Evolutionary conservation across 1,284 basidiomycete genomes (phyloP).

Genomic region (Agaricales sp.): DNA sequence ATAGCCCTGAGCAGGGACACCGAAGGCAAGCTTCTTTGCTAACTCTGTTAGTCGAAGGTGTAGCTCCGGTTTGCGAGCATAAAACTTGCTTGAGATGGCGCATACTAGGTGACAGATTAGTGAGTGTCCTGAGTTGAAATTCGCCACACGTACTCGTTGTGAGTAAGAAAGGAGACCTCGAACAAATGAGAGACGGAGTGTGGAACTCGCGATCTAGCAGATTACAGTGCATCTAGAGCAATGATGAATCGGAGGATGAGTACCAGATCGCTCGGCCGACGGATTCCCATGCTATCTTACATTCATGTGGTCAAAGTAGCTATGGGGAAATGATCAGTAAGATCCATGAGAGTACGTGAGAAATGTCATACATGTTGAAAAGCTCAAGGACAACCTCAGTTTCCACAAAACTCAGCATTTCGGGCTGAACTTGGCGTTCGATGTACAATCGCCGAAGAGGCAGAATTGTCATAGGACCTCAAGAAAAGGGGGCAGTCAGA

Average conservation of each 20-base stretch:
- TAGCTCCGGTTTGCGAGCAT: conserved; percentile 74
- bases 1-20: conserved; percentile 76
- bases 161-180: conserved; percentile 84
- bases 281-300: conserved; percentile 27
- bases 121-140: conserved; percentile 3
- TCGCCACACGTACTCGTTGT: conserved; percentile 67
- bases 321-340: conserved; percentile 20
- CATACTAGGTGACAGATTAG: conserved; percentile 49
- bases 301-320: conserved; percentile 71
- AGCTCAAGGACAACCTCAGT: conserved; percentile 83
- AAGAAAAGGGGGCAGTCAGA: conserved; percentile 6
- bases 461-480: conserved; percentile 78
- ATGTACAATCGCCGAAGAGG: conserved; percentile 82
- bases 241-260: conserved; percentile 4
- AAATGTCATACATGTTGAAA: conserved; percentile 75
- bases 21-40: conserved; percentile 88
- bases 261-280: conserved; percentile 2
- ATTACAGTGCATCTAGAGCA: conserved; percentile 54
- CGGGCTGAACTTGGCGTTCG: conserved; percentile 82
- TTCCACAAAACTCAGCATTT: conserved; percentile 78
- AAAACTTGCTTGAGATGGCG: conserved; percentile 88
- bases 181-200: conserved; percentile 85
- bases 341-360: conserved; percentile 8
- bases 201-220: conserved; percentile 82
- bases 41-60: conserved; percentile 75